Evolutionary conservation across 1,284 basidiomycete genomes (phyloP), one percentile per base, ranked within the genome.

Genomic region (Rhodotorula sp.): DNA sequence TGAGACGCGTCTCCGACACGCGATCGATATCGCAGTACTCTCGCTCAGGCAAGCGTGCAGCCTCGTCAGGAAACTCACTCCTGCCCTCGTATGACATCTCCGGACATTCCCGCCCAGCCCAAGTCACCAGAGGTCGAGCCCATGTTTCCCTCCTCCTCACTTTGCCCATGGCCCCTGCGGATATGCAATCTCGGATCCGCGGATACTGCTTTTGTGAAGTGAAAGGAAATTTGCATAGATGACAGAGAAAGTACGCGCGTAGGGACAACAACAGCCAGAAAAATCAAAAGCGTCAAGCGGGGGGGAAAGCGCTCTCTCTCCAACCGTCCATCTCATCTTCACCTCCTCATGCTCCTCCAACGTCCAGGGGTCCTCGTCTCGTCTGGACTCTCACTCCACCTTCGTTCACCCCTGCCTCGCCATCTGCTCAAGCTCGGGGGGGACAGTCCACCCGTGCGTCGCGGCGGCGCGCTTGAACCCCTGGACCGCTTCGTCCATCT

Each of bases 381-480:
- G 57, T 49, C 26, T 20, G 34, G 57, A 43, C 31, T 29, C 39
- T 43, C 39, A 43, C 39, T 43, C 39, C 56, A 31, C 39, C 14
- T 6, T 20, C 8, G 6, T 39, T 29, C 59, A 68, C 26, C 39
- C 54, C 23, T 58, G 58, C 31, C 49, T 23, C 23, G 56, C 63
- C n/a, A 69, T 52, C 20, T 29, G 23, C 4, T 68, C 71, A 39
- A 69, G 62, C 46, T 69, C 68, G 18, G 59, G 49, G 4, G 72
- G 68, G 26, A 73, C 68, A 6, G 49, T 67, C 76, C 76, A 78
- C 3, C 59, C 59, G 58, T 78, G 76, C 20, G 76, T 71, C 14
- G 48, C 47, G 3, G 75, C 75, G 5, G 76, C 76, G 23, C 76
- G 61, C 46, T 70, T 62, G 70, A 76, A 78, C 5, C 76, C 76